Conservation (phyloP, 495 filamentous ascomycete genomes). For the Daldinia bambusicola region DNA sequence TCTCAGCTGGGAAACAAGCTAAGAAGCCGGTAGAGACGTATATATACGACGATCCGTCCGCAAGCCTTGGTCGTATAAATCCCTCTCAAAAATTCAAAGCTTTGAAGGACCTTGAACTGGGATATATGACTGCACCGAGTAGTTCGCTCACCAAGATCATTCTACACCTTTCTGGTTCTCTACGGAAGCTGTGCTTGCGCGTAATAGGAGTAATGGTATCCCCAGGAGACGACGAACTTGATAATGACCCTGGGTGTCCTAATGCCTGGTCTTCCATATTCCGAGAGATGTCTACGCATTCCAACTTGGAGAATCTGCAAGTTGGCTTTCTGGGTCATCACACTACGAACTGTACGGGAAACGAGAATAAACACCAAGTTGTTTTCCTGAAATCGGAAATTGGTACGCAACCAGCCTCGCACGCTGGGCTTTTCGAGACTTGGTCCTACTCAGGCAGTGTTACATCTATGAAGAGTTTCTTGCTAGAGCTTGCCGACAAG, state of each 20-base stretch:
- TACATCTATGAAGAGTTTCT: constrained; percentile 28
- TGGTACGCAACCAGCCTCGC: constrained; percentile 32
- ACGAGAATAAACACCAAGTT: constrained; percentile 36
- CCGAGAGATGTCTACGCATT: constrained; percentile 20
- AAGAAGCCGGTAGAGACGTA: constrained; percentile 5
- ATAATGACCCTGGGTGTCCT: constrained; percentile 33
- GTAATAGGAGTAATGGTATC: constrained; percentile 30
- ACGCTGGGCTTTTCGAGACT: constrained; percentile 20
- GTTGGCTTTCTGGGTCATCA: constrained; percentile 34
- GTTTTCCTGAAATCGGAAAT: constrained; percentile 36
- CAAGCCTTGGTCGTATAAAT: not conserved
- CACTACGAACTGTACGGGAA: constrained; percentile 25
- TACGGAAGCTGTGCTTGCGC: constrained; percentile 28
- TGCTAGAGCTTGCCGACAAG: constrained; percentile 37
- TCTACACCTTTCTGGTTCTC: constrained; percentile 21
- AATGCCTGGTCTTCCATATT: constrained; percentile 44
- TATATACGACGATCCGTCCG: not conserved
- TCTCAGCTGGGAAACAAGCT: constrained; percentile 14
- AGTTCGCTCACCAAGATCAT: constrained; percentile 29
- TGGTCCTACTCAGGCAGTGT: constrained; percentile 33
- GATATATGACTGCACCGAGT: constrained; percentile 35
- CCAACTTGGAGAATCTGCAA: constrained; percentile 27
- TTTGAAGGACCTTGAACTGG: constrained; percentile 29
- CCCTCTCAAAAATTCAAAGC: constrained; percentile 17
- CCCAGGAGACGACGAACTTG: constrained; percentile 35